Percentiles rank a stretch among this genome's conserved stretches.
These are phyloP conservation scores for Neltuma alba DNA, from an alignment of 306 rosid genomes.

Conservation along the genomic window DNA sequence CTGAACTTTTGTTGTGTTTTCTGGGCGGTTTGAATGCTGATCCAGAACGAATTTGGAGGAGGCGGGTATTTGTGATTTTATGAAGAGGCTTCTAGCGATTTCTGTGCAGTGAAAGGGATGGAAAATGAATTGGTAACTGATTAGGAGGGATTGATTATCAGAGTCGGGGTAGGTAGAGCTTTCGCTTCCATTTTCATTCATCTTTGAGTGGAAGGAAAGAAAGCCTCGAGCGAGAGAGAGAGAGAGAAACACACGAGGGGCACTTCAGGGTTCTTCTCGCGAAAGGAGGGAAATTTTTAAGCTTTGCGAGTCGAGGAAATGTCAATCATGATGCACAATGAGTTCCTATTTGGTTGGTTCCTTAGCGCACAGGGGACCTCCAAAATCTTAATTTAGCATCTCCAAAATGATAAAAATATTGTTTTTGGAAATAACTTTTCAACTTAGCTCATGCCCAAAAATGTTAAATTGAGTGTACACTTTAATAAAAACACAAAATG, in stretches of 20 bases:
- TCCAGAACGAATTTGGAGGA: background rate
- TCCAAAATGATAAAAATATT: no score
- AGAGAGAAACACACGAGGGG: background rate
- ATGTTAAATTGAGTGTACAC: background rate
- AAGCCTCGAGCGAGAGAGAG: background rate
- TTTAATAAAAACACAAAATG: background rate
- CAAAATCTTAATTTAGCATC: no score
- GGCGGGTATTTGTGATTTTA: constrained; percentile 18
- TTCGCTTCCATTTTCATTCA: constrained; percentile 62
- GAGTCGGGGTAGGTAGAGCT: constrained; percentile 45
- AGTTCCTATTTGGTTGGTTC: background rate
- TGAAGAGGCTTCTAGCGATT: constrained; percentile 26
- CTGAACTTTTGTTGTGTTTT: background rate
- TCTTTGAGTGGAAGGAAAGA: constrained; percentile 21
- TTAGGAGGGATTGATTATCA: constrained; percentile 55
- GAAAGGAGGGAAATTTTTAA: background rate
- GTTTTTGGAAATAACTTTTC: background rate
- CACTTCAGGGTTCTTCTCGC: background rate
- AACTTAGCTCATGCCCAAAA: background rate
- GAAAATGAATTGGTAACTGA: constrained; percentile 68
- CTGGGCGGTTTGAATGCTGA: background rate
- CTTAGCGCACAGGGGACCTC: background rate
- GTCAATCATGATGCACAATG: background rate
- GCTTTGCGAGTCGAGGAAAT: background rate
- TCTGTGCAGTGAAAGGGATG: constrained; percentile 54